These are phyloP conservation scores for Colletotrichum orchidophilum DNA, from an alignment of 2,329 filamentous ascomycete species.

Conservation along the genomic window DNA sequence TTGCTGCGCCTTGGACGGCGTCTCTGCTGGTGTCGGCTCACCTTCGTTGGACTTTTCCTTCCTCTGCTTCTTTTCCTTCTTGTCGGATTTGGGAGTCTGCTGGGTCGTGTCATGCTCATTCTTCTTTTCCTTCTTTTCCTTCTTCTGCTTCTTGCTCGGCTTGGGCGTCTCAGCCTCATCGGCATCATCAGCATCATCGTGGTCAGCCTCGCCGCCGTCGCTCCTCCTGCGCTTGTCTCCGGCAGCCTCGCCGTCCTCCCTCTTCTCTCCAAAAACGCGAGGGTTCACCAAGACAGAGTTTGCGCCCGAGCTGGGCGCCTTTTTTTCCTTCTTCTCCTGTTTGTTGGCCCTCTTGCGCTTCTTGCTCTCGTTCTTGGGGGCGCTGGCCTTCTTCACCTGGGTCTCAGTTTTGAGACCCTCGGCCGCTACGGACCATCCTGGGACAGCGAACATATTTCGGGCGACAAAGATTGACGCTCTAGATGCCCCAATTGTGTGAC, in stretches of 20 bases:
- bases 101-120: slow-evolving; percentile 35
- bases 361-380: slow-evolving; percentile 60
- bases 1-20: slow-evolving; percentile 31
- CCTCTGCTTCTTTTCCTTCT: slow-evolving; percentile 48
- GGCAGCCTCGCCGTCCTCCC: too few relatives aligned
- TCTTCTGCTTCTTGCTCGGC: slow-evolving; percentile 34
- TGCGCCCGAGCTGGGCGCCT: slow-evolving; percentile 63
- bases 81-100: slow-evolving; percentile 38
- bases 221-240: slow-evolving; percentile 14
- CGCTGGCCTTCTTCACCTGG: slow-evolving; percentile 41
- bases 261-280: slow-evolving; percentile 76
- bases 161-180: slow-evolving; percentile 11
- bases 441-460: slow-evolving; percentile 84
- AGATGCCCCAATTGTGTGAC: not conserved
- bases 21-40: slow-evolving; percentile 1
- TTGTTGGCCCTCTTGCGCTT: slow-evolving; percentile 50
- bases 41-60: slow-evolving; percentile 37
- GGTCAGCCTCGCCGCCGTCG: slow-evolving; percentile 35
- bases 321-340: slow-evolving; percentile 50
- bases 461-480: not conserved
- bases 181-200: slow-evolving; percentile 27
- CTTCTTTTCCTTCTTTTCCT: slow-evolving; percentile 39
- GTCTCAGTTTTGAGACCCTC: slow-evolving; percentile 77
- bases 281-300: slow-evolving; percentile 85
- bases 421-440: slow-evolving; percentile 87